Conservation (phyloP, 345 rosid species). For the Raphanus sativus region DNA sequence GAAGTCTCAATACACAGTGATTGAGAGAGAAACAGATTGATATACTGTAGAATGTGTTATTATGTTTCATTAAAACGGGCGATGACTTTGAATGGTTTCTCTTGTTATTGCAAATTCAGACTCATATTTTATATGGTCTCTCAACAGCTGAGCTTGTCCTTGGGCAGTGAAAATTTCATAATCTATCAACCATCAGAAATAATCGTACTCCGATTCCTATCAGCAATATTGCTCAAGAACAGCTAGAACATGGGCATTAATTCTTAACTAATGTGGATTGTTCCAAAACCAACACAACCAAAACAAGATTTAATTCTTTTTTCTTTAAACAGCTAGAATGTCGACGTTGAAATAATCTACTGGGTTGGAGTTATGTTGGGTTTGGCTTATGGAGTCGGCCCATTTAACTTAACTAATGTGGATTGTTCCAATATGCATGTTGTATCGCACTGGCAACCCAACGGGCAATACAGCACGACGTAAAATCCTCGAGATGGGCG, state of each 20-base stretch:
- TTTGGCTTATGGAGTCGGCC: not conserved
- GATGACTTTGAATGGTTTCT: too few relatives aligned
- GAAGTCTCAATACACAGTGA: not conserved
- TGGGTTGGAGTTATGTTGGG: not conserved
- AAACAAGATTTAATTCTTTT: too few relatives aligned
- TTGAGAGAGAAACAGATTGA: not conserved
- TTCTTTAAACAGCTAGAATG: not conserved
- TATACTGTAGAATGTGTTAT: too few relatives aligned
- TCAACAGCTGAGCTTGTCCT: not conserved
- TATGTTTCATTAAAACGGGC: too few relatives aligned
- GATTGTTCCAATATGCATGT: not conserved
- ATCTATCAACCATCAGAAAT: too few relatives aligned
- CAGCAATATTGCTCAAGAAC: too few relatives aligned
- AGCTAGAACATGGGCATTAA: not conserved
- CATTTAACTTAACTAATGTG: not conserved
- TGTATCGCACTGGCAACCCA: not conserved
- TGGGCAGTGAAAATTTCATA: too few relatives aligned
- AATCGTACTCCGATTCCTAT: too few relatives aligned
- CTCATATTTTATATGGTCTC: not conserved
- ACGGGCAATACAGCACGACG: not conserved
- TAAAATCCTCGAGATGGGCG: not conserved
- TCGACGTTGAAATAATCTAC: not conserved
- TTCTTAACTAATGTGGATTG: too few relatives aligned
- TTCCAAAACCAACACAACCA: not conserved
- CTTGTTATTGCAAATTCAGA: too few relatives aligned